These are phyloP conservation scores for Suhomyces yuchorum DNA, from an alignment of 1,139 yeast genomes.

Conservation along the genomic window DNA sequence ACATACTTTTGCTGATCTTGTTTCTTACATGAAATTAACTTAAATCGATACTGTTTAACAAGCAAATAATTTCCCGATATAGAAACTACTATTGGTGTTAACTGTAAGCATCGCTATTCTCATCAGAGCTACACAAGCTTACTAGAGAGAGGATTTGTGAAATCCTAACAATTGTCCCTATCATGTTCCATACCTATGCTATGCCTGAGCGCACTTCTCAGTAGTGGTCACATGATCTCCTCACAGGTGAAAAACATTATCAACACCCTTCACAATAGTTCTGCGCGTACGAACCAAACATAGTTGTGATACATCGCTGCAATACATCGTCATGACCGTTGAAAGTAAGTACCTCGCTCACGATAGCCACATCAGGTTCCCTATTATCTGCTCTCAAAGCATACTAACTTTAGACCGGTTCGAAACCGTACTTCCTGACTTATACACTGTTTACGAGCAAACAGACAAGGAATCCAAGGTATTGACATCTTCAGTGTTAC, in stretches of 20 bases:
- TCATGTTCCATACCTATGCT: too few species aligned
- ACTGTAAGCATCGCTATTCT: too few species aligned
- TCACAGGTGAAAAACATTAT: conserved; percentile 1
- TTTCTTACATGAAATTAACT: too few species aligned
- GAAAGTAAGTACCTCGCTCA: background rate
- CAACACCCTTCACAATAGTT: conserved; percentile 1
- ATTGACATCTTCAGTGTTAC: conserved; percentile 41
- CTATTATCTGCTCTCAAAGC: background rate
- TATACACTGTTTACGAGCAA: conserved; percentile 30
- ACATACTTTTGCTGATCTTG: too few species aligned
- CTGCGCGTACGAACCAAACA: background rate
- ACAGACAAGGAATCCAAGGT: conserved; percentile 38
- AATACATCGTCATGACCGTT: conserved; percentile 2
- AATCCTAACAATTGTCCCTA: too few species aligned
- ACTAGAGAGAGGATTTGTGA: too few species aligned
- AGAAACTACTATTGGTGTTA: too few species aligned
- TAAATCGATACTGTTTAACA: too few species aligned
- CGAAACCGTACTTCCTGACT: conserved; percentile 16
- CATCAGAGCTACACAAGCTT: too few species aligned
- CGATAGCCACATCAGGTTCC: background rate
- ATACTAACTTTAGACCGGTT: conserved; percentile 15
- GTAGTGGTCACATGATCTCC: background rate
- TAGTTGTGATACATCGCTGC: background rate
- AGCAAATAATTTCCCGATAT: too few species aligned
- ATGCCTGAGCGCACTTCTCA: too few species aligned